Evolutionary conservation across 345 rosid genomes (phyloP).

Genomic region (Eucalyptus dawsonii): DNA sequence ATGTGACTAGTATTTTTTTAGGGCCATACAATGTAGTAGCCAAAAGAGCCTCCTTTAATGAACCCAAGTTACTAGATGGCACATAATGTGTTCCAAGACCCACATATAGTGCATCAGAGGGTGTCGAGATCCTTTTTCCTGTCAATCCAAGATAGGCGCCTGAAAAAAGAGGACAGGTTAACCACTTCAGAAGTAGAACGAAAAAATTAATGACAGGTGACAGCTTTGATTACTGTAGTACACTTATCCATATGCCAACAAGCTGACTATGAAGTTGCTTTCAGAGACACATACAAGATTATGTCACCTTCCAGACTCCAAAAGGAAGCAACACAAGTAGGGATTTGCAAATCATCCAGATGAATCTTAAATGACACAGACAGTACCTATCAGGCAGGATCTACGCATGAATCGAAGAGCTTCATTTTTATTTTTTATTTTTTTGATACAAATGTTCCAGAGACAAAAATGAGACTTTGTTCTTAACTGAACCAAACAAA

Average conservation of each 20-base stretch:
- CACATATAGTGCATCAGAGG: slow-evolving; percentile 71
- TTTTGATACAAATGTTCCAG: neutral
- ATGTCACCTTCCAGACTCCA: neutral
- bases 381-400: neutral
- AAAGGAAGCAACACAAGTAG: neutral
- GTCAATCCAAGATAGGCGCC: slow-evolving; percentile 94
- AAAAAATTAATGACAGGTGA: neutral
- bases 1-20: neutral
- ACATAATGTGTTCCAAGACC: slow-evolving; percentile 88
- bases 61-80: slow-evolving; percentile 50
- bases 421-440: neutral
- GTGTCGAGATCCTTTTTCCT: slow-evolving; percentile 73
- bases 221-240: neutral
- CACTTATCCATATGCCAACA: neutral
- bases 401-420: neutral
- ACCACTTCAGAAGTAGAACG: neutral
- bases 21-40: slow-evolving; percentile 37
- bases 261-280: neutral
- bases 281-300: neutral
- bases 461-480: neutral
- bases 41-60: slow-evolving; percentile 63
- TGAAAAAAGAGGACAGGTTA: slow-evolving; percentile 10
- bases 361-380: neutral
- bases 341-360: neutral
- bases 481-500: neutral